Percentiles rank a stretch among this genome's conserved stretches.
Evolutionary conservation across 352 stramenopile species (phyloP).

Genomic region (Phytophthora colocasiae): DNA sequence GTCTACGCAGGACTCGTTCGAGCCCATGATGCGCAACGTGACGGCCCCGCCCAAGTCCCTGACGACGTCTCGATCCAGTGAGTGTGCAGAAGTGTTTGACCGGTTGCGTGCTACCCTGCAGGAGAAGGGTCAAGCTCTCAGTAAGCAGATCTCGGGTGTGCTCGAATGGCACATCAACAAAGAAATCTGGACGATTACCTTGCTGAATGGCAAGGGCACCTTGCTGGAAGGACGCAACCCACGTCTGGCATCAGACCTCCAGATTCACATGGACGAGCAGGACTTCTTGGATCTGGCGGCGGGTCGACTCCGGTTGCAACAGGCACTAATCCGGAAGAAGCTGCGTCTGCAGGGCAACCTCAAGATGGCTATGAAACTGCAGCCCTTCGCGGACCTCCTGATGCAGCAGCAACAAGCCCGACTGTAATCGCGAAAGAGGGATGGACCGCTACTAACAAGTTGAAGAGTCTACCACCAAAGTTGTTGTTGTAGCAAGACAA

Average conservation of each 20-base stretch:
- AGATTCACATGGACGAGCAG: conserved; percentile 71
- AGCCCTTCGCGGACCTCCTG: conserved; percentile 70
- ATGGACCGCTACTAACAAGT: conserved; percentile 16
- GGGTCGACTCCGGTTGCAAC: conserved; percentile 65
- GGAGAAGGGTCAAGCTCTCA: conserved; percentile 45
- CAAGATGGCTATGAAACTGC: conserved; percentile 78
- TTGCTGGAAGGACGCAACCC: conserved; percentile 59
- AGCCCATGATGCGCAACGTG: conserved; percentile 80
- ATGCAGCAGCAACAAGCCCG: conserved; percentile 44
- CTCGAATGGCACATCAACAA: conserved; percentile 80
- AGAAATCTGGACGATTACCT: conserved; percentile 67
- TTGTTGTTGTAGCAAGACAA: not conserved
- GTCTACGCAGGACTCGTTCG: conserved; percentile 78
- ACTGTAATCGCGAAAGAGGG: conserved; percentile 31
- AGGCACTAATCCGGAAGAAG: conserved; percentile 73
- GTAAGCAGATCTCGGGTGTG: conserved; percentile 69
- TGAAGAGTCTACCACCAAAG: conserved; percentile 12
- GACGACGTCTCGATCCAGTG: conserved; percentile 57
- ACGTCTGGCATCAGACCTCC: conserved; percentile 58
- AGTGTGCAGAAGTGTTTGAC: conserved; percentile 69
- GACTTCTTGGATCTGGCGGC: conserved; percentile 71
- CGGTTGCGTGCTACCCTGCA: conserved; percentile 55
- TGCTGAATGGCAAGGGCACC: conserved; percentile 57
- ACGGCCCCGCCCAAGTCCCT: conserved; percentile 57
- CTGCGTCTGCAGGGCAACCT: conserved; percentile 71